Percentiles rank a stretch among this genome's conserved stretches.
Evolutionary conservation across 2,329 filamentous ascomycete species (phyloP).

Genomic region (Hypomyces rosellus): DNA sequence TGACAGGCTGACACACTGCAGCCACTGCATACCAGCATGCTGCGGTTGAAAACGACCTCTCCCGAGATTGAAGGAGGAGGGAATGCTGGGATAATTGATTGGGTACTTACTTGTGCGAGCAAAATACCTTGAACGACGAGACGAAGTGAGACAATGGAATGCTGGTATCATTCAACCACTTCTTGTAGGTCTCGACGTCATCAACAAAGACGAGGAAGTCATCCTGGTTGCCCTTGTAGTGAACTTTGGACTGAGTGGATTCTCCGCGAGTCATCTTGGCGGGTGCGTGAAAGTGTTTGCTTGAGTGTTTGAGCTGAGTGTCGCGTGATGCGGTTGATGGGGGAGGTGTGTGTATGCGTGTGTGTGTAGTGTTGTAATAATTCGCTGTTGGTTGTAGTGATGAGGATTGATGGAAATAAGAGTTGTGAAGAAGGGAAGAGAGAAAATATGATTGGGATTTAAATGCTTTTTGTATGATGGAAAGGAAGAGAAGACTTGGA

Average conservation of each 20-base stretch:
- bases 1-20: too few relatives aligned
- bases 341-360: background rate
- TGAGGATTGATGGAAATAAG: constrained; percentile 8
- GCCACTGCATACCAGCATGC: too few relatives aligned
- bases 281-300: constrained; percentile 12
- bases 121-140: constrained; percentile 81
- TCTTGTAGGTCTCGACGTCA: constrained; percentile 57
- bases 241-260: constrained; percentile 66
- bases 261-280: constrained; percentile 65
- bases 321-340: background rate
- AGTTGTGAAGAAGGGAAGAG: constrained; percentile 7
- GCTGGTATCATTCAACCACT: constrained; percentile 77
- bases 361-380: background rate
- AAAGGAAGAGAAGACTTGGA: constrained; percentile 8
- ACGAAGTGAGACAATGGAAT: constrained; percentile 80
- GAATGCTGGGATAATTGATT: background rate
- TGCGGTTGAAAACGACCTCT: too few relatives aligned
- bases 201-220: constrained; percentile 57
- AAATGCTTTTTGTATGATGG: background rate
- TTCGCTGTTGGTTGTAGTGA: constrained; percentile 1
- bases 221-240: constrained; percentile 67
- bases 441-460: background rate
- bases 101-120: constrained; percentile 73
- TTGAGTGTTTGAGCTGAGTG: constrained; percentile 8
- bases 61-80: background rate